phyloP scores from a whole-genome alignment of 2,329 filamentous ascomycete species.

The Aspergillus sp. region DNA sequence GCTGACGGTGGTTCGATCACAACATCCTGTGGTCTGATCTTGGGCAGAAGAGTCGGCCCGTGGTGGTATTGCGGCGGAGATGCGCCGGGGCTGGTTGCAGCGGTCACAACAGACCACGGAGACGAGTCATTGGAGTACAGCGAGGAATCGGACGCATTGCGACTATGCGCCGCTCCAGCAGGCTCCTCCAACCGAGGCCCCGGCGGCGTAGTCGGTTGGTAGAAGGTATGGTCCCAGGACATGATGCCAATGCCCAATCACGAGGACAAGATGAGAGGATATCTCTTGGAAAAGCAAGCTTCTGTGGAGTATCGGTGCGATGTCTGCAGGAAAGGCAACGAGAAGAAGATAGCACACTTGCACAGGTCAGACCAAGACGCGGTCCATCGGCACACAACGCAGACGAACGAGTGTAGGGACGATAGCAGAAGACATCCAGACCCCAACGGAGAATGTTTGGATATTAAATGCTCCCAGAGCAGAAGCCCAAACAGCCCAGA shows the following conservation, averaged over 20 bases:
- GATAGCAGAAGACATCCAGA: conserved; percentile 10
- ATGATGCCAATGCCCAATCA: conserved; percentile 19
- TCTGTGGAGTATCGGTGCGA: conserved; percentile 12
- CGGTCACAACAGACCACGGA: conserved; percentile 59
- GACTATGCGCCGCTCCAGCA: conserved; percentile 41
- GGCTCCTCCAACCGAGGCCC: conserved; percentile 24
- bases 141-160: conserved; percentile 57
- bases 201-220: conserved; percentile 38
- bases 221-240: conserved; percentile 34
- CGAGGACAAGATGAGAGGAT: conserved; percentile 2
- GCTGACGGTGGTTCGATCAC: conserved; percentile 52
- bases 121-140: conserved; percentile 58
- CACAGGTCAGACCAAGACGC: conserved; percentile 9
- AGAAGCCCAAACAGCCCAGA: conserved; percentile 17
- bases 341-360: conserved; percentile 11
- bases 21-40: conserved; percentile 79
- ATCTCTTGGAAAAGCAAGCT: conserved; percentile 15
- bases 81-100: conserved; percentile 61
- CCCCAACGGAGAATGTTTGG: conserved; percentile 23
- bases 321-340: conserved; percentile 7
- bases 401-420: conserved; percentile 4
- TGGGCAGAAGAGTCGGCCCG: conserved; percentile 65
- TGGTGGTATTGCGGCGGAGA: conserved; percentile 66
- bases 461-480: conserved; percentile 30
- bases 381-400: conserved; percentile 14